Conservation (phyloP, 225 moss, liverwort and hornwort genomes). For the Takakia lepidozioides region DNA sequence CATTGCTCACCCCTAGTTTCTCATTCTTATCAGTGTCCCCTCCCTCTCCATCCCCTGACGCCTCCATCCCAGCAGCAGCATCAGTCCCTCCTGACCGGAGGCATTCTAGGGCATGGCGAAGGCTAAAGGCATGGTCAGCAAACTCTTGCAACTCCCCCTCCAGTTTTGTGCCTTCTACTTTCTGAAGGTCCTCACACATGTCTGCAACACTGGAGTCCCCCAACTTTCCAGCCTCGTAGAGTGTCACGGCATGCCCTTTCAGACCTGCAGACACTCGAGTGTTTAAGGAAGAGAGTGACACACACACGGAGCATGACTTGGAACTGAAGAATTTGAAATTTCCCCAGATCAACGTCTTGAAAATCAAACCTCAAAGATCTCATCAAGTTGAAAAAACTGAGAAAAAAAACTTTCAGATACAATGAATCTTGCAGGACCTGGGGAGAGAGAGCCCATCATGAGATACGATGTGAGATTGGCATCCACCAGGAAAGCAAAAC, state of each 20-base stretch:
- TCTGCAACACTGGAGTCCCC: slow-evolving; percentile 93
- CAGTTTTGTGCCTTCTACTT: slow-evolving; percentile 94
- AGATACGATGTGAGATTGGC: slow-evolving; percentile 95
- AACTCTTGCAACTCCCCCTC: slow-evolving; percentile 97
- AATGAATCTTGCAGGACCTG: too few relatives aligned
- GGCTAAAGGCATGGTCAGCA: slow-evolving; percentile 96
- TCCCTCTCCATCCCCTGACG: slow-evolving; percentile 23
- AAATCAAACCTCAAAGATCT: too few relatives aligned
- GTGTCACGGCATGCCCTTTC: slow-evolving; percentile 93
- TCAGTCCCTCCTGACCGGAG: slow-evolving; percentile 66
- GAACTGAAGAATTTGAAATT: too few relatives aligned
- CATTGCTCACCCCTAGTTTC: slow-evolving; percentile 16
- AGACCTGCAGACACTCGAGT: slow-evolving; percentile 45
- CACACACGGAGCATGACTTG: neutral
- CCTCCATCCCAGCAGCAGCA: slow-evolving; percentile 24
- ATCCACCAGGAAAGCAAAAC: slow-evolving; percentile 98
- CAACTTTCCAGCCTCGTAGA: slow-evolving; percentile 96
- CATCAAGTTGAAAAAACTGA: too few relatives aligned
- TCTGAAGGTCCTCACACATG: slow-evolving; percentile 94
- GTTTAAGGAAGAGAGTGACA: too few relatives aligned
- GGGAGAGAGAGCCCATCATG: slow-evolving; percentile 99
- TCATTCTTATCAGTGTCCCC: slow-evolving; percentile 14
- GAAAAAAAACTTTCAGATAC: too few relatives aligned
- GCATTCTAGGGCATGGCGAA: slow-evolving; percentile 90
- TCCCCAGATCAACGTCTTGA: too few relatives aligned